A percentile compares a stretch with the other conserved stretches of the same genome.
Evolutionary conservation across 306 rosid species (phyloP).

Genomic region (Sicyos baderoa): DNA sequence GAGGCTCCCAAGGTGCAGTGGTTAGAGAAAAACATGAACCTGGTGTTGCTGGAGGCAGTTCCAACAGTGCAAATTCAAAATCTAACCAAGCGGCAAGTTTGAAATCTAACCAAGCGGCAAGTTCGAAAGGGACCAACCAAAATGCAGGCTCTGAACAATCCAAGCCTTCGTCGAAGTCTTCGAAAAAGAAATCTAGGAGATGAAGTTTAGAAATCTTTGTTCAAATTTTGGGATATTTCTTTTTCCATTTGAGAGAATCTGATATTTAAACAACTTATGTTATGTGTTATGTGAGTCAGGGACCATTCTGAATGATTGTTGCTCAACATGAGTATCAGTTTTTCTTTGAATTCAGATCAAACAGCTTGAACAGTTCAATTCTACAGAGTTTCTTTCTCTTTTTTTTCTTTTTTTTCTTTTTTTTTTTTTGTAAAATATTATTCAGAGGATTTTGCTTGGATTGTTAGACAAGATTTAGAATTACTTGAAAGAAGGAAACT

Average conservation of each 20-base stretch:
- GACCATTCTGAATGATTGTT: slow-evolving; percentile 19
- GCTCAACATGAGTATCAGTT: slow-evolving; percentile 16
- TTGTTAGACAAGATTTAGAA: slow-evolving; percentile 5
- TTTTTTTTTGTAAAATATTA: background rate
- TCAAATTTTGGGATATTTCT: background rate
- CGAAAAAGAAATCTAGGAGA: slow-evolving; percentile 82
- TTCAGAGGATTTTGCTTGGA: background rate
- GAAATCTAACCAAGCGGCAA: slow-evolving; percentile 51
- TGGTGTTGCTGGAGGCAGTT: slow-evolving; percentile 33
- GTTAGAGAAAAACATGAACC: slow-evolving; percentile 71
- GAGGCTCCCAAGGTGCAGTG: slow-evolving; percentile 95
- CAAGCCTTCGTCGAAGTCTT: slow-evolving; percentile 56
- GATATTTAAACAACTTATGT: slow-evolving; percentile 16
- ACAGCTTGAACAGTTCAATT: background rate
- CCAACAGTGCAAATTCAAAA: slow-evolving; percentile 49
- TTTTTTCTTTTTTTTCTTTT: background rate
- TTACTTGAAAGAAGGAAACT: background rate
- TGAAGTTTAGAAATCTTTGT: slow-evolving; percentile 16
- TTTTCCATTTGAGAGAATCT: background rate
- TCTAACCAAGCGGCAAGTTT: slow-evolving; percentile 49
- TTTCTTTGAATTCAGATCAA: slow-evolving; percentile 17
- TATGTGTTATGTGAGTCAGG: slow-evolving; percentile 18
- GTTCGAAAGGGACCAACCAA: slow-evolving; percentile 51
- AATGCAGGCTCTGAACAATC: slow-evolving; percentile 43
- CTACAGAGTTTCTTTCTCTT: background rate